A percentile compares a stretch with the other conserved stretches of the same genome.
Conservation (phyloP, 2,329 filamentous ascomycete species). For the Fusarium keratoplasticum region DNA sequence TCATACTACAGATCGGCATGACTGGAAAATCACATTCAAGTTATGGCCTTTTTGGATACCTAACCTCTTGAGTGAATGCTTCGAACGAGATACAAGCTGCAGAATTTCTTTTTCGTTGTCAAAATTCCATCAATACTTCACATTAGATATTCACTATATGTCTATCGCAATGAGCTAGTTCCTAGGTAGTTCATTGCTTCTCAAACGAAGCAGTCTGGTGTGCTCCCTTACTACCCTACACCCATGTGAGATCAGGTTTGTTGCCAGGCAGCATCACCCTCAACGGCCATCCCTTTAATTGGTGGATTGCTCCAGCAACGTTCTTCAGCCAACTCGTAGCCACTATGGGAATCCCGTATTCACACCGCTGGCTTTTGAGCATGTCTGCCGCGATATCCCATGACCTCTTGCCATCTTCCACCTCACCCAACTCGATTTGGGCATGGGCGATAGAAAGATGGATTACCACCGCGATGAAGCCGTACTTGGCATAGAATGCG, state of each 20-base stretch:
- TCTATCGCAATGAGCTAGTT: not conserved
- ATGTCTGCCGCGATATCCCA: conserved; percentile 28
- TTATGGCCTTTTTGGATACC: too few relatives aligned
- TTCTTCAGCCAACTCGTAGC: conserved; percentile 37
- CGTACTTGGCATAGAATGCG: conserved; percentile 21
- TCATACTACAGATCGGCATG: not conserved
- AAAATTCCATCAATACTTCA: not conserved
- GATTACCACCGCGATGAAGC: conserved; percentile 36
- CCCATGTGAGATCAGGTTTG: conserved; percentile 17
- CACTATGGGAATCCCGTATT: conserved; percentile 41
- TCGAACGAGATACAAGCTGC: too few relatives aligned
- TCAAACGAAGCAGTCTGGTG: not conserved
- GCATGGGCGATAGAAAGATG: conserved; percentile 41
- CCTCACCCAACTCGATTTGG: conserved; percentile 33
- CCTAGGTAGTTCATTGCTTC: not conserved
- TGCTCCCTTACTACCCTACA: not conserved
- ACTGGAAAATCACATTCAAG: too few relatives aligned
- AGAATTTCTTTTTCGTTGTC: not conserved
- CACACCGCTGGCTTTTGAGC: conserved; percentile 32
- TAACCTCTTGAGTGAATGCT: too few relatives aligned
- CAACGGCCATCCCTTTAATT: conserved; percentile 38
- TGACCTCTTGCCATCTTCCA: conserved; percentile 6
- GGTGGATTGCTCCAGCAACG: conserved; percentile 28
- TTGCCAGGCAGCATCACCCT: conserved; percentile 41
- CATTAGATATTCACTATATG: not conserved